phyloP scores from a whole-genome alignment of 352 stramenopile species.

The Globisporangium echinulatum region DNA sequence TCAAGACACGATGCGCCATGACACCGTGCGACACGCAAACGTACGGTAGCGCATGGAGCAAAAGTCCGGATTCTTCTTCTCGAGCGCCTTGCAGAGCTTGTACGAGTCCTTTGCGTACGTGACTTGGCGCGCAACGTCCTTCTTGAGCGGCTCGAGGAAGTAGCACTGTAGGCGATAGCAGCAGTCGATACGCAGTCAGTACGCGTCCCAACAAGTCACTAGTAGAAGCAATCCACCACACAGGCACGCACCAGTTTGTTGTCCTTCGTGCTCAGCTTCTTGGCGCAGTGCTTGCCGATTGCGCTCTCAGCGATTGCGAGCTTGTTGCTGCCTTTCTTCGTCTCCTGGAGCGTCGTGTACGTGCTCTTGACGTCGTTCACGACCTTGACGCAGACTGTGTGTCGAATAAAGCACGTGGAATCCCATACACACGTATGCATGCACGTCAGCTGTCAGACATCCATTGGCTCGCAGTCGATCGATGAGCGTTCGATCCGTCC shows the following conservation, averaged over 20 bases:
- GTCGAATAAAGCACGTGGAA: too few relatives aligned
- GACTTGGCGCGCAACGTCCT: slow-evolving; percentile 89
- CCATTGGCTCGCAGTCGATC: too few relatives aligned
- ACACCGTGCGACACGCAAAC: slow-evolving; percentile 9
- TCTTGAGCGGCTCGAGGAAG: slow-evolving; percentile 92
- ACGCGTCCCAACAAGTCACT: background rate
- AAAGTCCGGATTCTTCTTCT: slow-evolving; percentile 94
- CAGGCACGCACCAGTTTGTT: slow-evolving; percentile 78
- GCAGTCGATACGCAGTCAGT: background rate
- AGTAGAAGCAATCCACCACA: background rate
- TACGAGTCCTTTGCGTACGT: slow-evolving; percentile 89
- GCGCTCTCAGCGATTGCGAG: slow-evolving; percentile 74
- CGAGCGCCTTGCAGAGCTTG: slow-evolving; percentile 92
- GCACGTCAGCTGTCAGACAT: too few relatives aligned
- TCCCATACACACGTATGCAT: too few relatives aligned
- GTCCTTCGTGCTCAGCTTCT: slow-evolving; percentile 84
- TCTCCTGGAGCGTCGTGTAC: slow-evolving; percentile 54
- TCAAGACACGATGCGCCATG: too few relatives aligned
- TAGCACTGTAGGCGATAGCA: slow-evolving; percentile 74
- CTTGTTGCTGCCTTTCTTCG: slow-evolving; percentile 75
- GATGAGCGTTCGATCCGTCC: too few relatives aligned
- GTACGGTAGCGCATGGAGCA: slow-evolving; percentile 92
- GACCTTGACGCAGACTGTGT: slow-evolving; percentile 89
- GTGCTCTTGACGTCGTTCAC: slow-evolving; percentile 80
- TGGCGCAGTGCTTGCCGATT: slow-evolving; percentile 82